Evolutionary conservation across 192 early-diverging fungal genomes (phyloP), one percentile per base, ranked within the genome.

Genomic region (Chytriomyces sp.): DNA sequence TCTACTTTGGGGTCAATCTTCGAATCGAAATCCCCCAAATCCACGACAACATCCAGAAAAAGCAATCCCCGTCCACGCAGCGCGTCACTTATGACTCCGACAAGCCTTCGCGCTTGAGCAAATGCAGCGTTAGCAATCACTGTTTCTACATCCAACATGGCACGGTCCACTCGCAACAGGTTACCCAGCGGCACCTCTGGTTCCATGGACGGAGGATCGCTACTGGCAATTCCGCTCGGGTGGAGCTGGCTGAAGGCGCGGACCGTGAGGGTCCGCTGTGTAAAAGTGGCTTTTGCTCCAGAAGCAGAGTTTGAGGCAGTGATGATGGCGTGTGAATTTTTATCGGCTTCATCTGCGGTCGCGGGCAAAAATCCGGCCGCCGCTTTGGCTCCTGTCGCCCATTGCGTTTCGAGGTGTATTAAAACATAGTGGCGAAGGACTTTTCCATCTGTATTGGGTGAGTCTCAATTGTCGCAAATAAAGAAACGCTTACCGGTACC

Each of bases 231-330:
- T 17, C 17, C 28, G 4, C 4, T n/a, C 31, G 37, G 8, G 22
- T 64, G 40, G 7, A 64, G 22, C n/a, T 44, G 22, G 28, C 62
- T 64, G 49, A 30, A 64, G 25, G 62, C 39, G 7, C 62, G 62
- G 5, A 64, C 37, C 6, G 37, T 6, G 4, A 64, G 14, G 25
- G 17, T 25, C 5, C 39, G 14, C 6, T 5, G 31, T 44, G 62
- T 44, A 28, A 25, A 41, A 2, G 62, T 64, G 22, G 37, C 19
- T 6, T 17, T 25, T 8, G 40, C 31, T 10, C 62, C 39, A 41
- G 62, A 44, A n/a, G 6, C 22, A 0, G 62, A 44, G 62, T 64
- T 64, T 44, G 62, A 64, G 19, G 25, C 17, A 64, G 49, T 31
- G 12, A 64, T 4, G n/a, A 26, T 28, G n/a, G 55, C n/a, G 10